Conservation (phyloP, 2,329 filamentous ascomycete species). For the Aureobasidium sp. region DNA sequence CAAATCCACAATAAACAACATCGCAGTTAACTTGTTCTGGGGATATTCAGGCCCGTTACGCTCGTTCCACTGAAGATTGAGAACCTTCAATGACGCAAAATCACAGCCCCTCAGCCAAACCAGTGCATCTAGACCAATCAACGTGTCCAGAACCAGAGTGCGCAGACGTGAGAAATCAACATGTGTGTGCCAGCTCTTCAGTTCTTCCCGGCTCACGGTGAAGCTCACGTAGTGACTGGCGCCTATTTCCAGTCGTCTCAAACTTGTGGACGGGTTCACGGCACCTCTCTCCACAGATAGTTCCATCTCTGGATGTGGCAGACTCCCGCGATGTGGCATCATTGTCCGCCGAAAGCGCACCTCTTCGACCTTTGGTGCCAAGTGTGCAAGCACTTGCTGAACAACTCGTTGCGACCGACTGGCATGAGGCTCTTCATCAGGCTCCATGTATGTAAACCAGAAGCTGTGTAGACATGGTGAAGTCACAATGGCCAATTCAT, state of each 20-base stretch:
- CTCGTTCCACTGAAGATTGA: not conserved
- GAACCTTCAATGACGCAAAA: not conserved
- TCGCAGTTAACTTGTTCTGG: no score
- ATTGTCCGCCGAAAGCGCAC: not conserved
- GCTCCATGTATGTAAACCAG: not conserved
- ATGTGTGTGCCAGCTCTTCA: not conserved
- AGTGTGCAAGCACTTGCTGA: not conserved
- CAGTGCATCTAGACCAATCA: not conserved
- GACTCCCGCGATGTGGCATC: no score
- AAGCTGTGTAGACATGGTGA: not conserved
- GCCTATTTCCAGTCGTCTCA: no score
- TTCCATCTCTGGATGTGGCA: no score
- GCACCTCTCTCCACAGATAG: no score
- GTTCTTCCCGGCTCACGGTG: not conserved
- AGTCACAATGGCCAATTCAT: not conserved
- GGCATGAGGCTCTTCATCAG: not conserved
- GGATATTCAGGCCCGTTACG: no score
- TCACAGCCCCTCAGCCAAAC: not conserved
- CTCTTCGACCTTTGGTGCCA: not conserved
- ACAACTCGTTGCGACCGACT: not conserved
- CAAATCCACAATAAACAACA: no score
- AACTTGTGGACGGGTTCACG: no score
- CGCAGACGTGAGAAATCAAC: not conserved
- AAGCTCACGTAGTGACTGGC: no score
- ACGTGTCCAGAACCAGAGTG: not conserved